Evolutionary conservation across 805 yeast genomes (phyloP), one percentile per base, ranked within the genome.

Genomic region (Zygosaccharomyces kombuchaensis): DNA sequence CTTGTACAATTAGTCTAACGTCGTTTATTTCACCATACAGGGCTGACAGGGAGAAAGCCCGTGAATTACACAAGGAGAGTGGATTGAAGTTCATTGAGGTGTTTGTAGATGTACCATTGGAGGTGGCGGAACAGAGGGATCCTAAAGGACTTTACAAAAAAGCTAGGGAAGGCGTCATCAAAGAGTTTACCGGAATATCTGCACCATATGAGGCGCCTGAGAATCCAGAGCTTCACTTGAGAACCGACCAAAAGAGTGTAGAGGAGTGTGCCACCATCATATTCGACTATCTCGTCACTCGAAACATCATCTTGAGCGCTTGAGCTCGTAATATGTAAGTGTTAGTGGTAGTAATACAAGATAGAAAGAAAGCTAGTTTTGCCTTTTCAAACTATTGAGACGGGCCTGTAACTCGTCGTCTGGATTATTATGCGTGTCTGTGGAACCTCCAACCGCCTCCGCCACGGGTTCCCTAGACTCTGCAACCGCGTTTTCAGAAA

Each of bases 161-260:
- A 76, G 98, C 98, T 13, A 81, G 97, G 67, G 93, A 89, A 61
- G 98, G 98, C 29, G 72, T 84, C 50, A 90, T 90, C 66, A 87
- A 87, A 69, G 96, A 90, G 63, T 90, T 90, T 72, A 90, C 98
- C 12, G 98, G 98, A 46, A 84, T 90, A 47, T 82, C 89, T 53
- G 97, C 96, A 9, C 98, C 98, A 31, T 90, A 90, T 66, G 98
- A 90, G 73, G 93, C 86, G 2, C 98, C 98, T 41, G 84, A 76
- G 55, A 60, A 68, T 29, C 87, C 98, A 22, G 98, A 90, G 70
- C 74, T 90, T 48, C 90, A 84, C 62, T 70, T 90, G 63, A 78
- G 78, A 56, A 87, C 91, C 47, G 83, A 84, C 62, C 74, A 80
- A 57, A 70, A 74, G 44, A 69, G 84, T 34, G 78, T 89, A 38